Evolutionary conservation across 805 yeast species (phyloP), one percentile per base, ranked within the genome.

Genomic region (Yarrowia sp.): DNA sequence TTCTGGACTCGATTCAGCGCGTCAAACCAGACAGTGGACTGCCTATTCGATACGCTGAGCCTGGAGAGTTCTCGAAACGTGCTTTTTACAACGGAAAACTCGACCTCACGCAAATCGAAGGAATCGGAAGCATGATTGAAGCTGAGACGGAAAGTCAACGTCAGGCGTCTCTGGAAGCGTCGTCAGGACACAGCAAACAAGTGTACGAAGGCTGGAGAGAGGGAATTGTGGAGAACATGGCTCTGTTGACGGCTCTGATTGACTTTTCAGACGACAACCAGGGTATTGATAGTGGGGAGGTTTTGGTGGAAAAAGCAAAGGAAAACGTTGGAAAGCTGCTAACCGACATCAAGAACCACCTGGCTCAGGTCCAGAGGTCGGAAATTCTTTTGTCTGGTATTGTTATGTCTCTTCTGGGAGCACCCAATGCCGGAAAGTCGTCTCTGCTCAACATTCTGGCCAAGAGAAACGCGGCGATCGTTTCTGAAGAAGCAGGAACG

Each of bases 381-480:
- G 88, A 85, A 66, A 75, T 92, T 1, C 72, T 93, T 14, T 72
- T 86, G 39, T 77, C 80, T 22, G 99, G 99, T 0, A 84, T 93
- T 27, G 83, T 82, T 63, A 68, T 92, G 24, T 84, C 86, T 0
- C 75, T 94, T 9, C 66, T 92, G 13, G 99, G 99, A 0, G 94
- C 96, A 6, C 97, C 99, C 1, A 94, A 94, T 72, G 97, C 97
- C 0, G 99, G 99, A 0, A 94, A 94, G 71, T 91, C 97, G 3
- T 89, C 97, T 0, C 74, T 94, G 10, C 73, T 94, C 58, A 94
- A 94, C 69, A 69, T 75, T n/a, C 72, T 94, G 7, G 90, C 92
- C 0, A 80, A 85, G 63, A 82, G 87, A 21, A 96, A 91, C 21
- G 87, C 90, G 16, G 96, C 97, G 0, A 90, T 94, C 36, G 98